Base-by-base conservation (phyloP, 2,329 filamentous ascomycete genomes). In the Epichloe scottii region DNA sequence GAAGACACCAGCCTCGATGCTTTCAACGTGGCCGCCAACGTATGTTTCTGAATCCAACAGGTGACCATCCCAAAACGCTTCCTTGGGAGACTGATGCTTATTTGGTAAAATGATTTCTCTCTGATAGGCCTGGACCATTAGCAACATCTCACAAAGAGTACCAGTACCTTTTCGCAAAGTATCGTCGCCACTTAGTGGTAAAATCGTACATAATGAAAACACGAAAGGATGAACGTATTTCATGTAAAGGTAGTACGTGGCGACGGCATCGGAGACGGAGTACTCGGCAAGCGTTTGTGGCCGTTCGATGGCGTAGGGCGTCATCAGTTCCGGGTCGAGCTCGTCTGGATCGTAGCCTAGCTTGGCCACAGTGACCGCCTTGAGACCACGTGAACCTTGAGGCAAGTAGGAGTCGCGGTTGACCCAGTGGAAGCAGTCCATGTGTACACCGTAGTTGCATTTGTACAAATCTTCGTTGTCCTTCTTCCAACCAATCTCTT, bases 191-290 rank as follows among this genome's bases (percentile, higher is more conserved):
- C 88, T 89, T 1, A 98, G 76, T 0, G 93, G 93, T 65, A 98
- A 76, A 70, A 98, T 96, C 1, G 90, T 98, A 69, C 93, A 98
- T 0, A 98, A 74, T 1, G 94, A 97, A 76, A 98, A 98, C 66
- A 98, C 93, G 73, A 98, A 98, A 3, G 93, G 93, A 66, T 98
- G 93, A n/a, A 98, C 88, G 67, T 98, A 98, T 84, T 98, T 98
- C 94, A 98, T 98, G 76, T 98, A 98, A 55, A 98, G 73, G 64
- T 98, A 98, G 66, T 98, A 98, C 0, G 93, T 98, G 21, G 93
- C 93, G 48, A 98, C 93, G 10, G 94, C 94, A 75, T 98, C 94
- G 61, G 94, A 98, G 43, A 98, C 93, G 0, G 94, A 98, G 70
- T 98, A 98, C 63, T 98, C 93, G 8, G 93, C 91, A 48, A 98